phyloP scores from a whole-genome alignment of 345 rosid species.

The Populus nigra region DNA sequence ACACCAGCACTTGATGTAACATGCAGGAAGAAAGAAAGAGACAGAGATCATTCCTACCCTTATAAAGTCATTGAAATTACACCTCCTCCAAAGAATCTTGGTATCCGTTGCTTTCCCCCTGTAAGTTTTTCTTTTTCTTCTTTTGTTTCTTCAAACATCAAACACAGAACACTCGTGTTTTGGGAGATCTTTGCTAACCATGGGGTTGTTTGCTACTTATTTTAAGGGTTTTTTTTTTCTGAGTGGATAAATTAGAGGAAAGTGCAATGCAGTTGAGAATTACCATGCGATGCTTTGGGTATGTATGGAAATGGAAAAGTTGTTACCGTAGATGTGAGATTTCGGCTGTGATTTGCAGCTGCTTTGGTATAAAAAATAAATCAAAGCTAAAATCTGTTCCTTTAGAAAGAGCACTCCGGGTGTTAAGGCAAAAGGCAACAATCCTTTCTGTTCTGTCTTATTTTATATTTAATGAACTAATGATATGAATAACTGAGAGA shows the following conservation, averaged over 20 bases:
- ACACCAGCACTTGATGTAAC: conserved; percentile 31
- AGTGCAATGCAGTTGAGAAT: neutral
- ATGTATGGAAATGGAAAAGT: neutral
- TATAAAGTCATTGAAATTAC: conserved; percentile 90
- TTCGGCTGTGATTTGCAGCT: neutral
- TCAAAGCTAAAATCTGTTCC: neutral
- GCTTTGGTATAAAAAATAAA: neutral
- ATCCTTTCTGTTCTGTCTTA: too few relatives aligned
- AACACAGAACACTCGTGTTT: too few relatives aligned
- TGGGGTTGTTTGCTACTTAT: neutral
- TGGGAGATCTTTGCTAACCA: too few relatives aligned
- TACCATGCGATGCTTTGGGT: neutral
- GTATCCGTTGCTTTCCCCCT: conserved; percentile 77
- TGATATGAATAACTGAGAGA: neutral
- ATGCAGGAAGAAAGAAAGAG: conserved; percentile 75
- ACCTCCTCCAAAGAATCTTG: conserved; percentile 90
- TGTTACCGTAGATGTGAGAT: neutral
- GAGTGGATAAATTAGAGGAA: neutral
- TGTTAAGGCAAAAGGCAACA: too few relatives aligned
- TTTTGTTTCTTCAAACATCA: neutral
- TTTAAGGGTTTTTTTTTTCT: neutral
- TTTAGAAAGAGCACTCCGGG: neutral
- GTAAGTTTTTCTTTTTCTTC: conserved; percentile 35
- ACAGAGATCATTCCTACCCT: conserved; percentile 54
- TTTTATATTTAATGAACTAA: neutral